Conservation (phyloP, 164 flowering plant genomes). For the Buxus sempervirens region DNA sequence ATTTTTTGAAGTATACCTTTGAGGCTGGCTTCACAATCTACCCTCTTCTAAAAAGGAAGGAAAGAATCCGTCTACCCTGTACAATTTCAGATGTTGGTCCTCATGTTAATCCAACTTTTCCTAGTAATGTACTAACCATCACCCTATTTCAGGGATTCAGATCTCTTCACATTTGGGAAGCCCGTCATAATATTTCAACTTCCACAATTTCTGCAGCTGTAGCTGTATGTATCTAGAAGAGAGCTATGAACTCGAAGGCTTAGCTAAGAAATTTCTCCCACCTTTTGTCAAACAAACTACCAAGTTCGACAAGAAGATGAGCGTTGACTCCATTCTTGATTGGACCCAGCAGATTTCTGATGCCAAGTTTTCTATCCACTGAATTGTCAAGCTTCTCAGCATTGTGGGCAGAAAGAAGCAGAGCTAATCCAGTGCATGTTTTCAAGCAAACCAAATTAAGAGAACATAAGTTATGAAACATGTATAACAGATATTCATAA, state of each 20-base stretch:
- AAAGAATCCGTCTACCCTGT: neutral
- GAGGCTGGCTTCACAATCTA: neutral
- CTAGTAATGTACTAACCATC: too few species aligned
- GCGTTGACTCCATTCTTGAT: neutral
- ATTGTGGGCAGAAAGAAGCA: neutral
- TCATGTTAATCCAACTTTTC: neutral
- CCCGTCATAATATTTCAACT: neutral
- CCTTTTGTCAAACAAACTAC: neutral
- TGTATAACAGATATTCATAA: too few species aligned
- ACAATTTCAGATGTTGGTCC: neutral
- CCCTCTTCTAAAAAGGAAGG: neutral
- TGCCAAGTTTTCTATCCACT: neutral
- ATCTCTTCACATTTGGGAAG: neutral
- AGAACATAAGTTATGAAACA: neutral
- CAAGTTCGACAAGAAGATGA: neutral
- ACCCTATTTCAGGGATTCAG: neutral
- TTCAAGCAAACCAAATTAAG: neutral
- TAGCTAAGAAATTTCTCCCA: neutral
- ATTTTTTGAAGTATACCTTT: too few species aligned
- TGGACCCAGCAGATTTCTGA: neutral
- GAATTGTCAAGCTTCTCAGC: neutral
- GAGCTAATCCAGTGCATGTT: neutral
- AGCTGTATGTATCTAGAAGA: neutral
- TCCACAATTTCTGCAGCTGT: neutral
- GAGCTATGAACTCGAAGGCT: too few species aligned